Base-by-base conservation (phyloP, 1,284 basidiomycete species). In the Xerocomus amazonicus region DNA sequence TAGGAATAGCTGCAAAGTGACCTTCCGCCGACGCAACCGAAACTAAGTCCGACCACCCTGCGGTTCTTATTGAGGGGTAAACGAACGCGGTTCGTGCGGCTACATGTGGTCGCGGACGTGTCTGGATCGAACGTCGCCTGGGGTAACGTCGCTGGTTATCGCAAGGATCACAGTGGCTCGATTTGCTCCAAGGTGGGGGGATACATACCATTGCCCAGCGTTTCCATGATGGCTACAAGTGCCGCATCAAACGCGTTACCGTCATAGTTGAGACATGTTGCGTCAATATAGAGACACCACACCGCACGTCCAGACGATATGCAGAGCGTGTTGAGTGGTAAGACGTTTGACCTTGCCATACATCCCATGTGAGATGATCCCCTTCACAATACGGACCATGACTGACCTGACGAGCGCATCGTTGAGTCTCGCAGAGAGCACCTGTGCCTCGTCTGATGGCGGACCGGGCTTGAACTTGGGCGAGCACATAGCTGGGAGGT, bases 191-290 rank as follows among this genome's bases (percentile, higher is more conserved):
- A 42, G n/a, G 23, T 14, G 19, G 3, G n/a, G 6, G 40, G 16
- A 39, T 14, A 73, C 89, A 50, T 55, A 95, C 93, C 87, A 59
- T 93, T 89, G 66, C 77, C 77, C 42, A 99, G 72, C 4, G 96
- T 94, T 12, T 87, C 84, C 43, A 93, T 81, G 73, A 95, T 89
- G 0, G 93, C 92, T 13, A 97, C 67, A 3, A 97, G 75, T 0
- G 91, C 80, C 0, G 95, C 92, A 56, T 99, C 96, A 56, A 97
- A 90, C 1, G 81, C 88, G 62, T 97, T 97, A 9, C 96, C 96
- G 66, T 99, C 95, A 61, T 94, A 96, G 71, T 96, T 97, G 60
- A 99, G 89, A 69, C 94, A 97, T 5, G 88, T 90, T 28, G 92
- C 83, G 57, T 99, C 96, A 56, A 98, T 78, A 67, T 97, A 97